Evolutionary conservation across 192 early-diverging fungal genomes (phyloP), one percentile per base, ranked within the genome.

Genomic region (Backusella sp.): DNA sequence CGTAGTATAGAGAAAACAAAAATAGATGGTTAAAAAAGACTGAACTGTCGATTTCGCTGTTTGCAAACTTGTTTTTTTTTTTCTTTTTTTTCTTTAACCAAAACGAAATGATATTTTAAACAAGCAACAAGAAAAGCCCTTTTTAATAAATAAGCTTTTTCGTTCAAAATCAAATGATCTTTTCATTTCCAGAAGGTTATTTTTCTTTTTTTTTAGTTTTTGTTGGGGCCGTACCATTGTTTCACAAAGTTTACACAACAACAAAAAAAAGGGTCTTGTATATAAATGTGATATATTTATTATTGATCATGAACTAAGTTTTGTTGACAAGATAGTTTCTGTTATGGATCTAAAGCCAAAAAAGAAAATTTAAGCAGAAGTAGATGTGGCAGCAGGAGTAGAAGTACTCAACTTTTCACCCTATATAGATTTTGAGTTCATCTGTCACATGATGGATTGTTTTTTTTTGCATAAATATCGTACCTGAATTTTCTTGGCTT

Each of bases 401-500:
- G 56, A 26, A 11, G 56, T 9, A 3, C 9, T 59, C 23, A 59
- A 26, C 3, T 62, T 62, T 12, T 62, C 56, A 28, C 56, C 56
- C 56, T 62, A 28, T n/a, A 6, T 44, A 14, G 3, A 44, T n/a
- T 19, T 49, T 49, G 15, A 49, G 37, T 1, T 17, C n/a, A 7
- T 11, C 15, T 49, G 46, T 49, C 46, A 49, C 19, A 49, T 49
- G 46, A 49, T 49, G 46, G 5, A 19, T 49, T 44, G 3, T 44
- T 44, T 44, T 41, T 41, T 41, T 44, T 56, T 59, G n/a, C 53
- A 59, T 59, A 62, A 59, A 23, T 7, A n/a, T 23, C 21, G n/a
- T 59, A 59, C 56, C 56, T 81, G 80, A 70, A 90, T 86, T 66
- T 80, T 85, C 52, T 83, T 83, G 49, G 89, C 88, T 79, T 89